phyloP scores from a whole-genome alignment of 495 filamentous ascomycete species.

The Penicillium bovifimosum region DNA sequence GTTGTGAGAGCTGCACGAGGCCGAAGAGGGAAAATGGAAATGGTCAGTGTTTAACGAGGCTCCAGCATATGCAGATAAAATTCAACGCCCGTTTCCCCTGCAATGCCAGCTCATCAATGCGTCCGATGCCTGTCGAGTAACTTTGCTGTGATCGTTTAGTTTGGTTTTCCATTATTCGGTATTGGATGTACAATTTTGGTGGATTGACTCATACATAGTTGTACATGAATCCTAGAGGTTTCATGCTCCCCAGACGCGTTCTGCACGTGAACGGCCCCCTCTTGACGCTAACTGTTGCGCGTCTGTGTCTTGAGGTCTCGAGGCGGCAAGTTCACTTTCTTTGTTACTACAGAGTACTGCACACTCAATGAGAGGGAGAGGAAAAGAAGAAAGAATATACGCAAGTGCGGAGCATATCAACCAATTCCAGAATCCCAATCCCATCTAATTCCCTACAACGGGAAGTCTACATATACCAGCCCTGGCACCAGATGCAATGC shows the following conservation, averaged over 20 bases:
- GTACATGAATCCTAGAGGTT: too few relatives aligned
- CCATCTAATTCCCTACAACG: neutral
- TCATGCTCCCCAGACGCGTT: constrained; percentile 14
- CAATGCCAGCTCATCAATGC: constrained; percentile 89
- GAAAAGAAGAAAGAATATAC: neutral
- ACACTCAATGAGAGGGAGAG: constrained; percentile 4
- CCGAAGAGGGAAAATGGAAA: constrained; percentile 19
- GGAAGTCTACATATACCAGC: neutral
- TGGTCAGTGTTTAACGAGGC: constrained; percentile 2
- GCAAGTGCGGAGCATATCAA: neutral
- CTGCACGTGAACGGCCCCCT: constrained; percentile 32
- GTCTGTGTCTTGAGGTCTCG: constrained; percentile 12
- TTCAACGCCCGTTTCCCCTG: constrained; percentile 26
- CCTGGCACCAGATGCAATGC: too few relatives aligned
- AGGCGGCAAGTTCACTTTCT: constrained; percentile 17
- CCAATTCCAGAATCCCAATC: neutral
- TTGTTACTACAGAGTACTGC: constrained; percentile 29
- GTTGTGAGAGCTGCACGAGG: constrained; percentile 18
- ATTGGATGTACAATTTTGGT: neutral
- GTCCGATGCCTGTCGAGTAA: constrained; percentile 53
- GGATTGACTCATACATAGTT: too few relatives aligned
- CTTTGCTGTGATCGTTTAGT: constrained; percentile 4
- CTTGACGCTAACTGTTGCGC: constrained; percentile 29
- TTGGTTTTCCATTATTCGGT: neutral
- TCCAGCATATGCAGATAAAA: constrained; percentile 17